These are phyloP conservation scores for Apiospora hydei DNA, from an alignment of 2,329 filamentous ascomycete species.

Conservation along the genomic window DNA sequence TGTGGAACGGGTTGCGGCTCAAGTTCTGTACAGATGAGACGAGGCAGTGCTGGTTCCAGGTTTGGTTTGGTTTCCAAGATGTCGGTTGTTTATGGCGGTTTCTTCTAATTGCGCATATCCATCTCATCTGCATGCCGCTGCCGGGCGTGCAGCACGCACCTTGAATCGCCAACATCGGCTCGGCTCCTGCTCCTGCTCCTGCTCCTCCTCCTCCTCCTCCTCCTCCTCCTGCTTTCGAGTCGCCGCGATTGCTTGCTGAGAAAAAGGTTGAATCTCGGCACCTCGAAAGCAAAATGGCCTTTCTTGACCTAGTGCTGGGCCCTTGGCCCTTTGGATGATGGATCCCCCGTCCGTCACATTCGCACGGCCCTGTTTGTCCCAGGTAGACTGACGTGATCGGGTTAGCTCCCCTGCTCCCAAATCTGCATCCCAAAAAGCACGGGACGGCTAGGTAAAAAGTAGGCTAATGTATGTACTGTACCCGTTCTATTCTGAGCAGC, in stretches of 20 bases:
- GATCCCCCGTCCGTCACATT: constrained; percentile 12
- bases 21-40: constrained; percentile 17
- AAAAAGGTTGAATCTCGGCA: neutral
- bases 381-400: constrained; percentile 21
- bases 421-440: constrained; percentile 21
- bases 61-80: constrained; percentile 20
- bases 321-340: neutral
- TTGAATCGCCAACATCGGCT: constrained; percentile 8
- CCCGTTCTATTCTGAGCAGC: constrained; percentile 15
- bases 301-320: neutral
- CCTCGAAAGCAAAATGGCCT: constrained; percentile 1
- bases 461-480: constrained; percentile 18
- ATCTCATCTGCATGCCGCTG: neutral
- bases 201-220: neutral
- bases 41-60: constrained; percentile 20
- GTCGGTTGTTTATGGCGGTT: constrained; percentile 15
- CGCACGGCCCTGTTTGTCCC: constrained; percentile 20
- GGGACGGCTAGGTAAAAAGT: neutral
- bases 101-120: constrained; percentile 11
- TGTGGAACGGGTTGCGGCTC: constrained; percentile 18
- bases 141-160: neutral
- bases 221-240: neutral
- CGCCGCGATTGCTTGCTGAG: neutral
- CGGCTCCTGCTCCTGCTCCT: constrained; percentile 4
- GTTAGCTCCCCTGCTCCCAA: constrained; percentile 14